Evolutionary conservation across 768 basidiomycete species (phyloP).

Genomic region (Trametopsis cervina): DNA sequence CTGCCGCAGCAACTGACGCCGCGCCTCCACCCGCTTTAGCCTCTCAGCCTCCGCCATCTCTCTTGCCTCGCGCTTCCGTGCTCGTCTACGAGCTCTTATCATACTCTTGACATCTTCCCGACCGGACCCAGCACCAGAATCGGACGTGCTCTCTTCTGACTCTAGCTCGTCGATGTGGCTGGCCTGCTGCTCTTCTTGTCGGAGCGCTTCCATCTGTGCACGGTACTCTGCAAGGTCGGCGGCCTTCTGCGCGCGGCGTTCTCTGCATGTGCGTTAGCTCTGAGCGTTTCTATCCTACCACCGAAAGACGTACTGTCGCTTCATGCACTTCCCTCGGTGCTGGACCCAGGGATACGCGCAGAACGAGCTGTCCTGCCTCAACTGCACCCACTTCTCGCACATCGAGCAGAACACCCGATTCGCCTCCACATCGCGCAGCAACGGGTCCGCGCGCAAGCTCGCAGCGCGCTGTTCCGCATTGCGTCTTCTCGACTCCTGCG

Average conservation of each 20-base stretch:
- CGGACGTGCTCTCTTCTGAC: slow-evolving; percentile 23
- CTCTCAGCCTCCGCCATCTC: slow-evolving; percentile 17
- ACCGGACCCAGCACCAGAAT: slow-evolving; percentile 17
- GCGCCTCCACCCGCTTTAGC: slow-evolving; percentile 13
- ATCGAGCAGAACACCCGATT: slow-evolving; percentile 59
- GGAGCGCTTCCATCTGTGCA: slow-evolving; percentile 23
- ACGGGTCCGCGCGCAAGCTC: slow-evolving; percentile 54
- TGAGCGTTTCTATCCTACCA: not conserved
- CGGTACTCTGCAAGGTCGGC: slow-evolving; percentile 45
- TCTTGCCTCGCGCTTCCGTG: slow-evolving; percentile 15
- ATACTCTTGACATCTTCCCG: slow-evolving; percentile 12
- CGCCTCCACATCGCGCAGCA: slow-evolving; percentile 66
- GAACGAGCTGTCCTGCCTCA: slow-evolving; percentile 70
- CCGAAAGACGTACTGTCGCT: slow-evolving; percentile 49
- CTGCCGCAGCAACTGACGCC: slow-evolving; percentile 3
- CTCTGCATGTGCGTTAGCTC: slow-evolving; percentile 28
- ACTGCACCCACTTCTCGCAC: slow-evolving; percentile 79
- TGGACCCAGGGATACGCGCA: slow-evolving; percentile 81
- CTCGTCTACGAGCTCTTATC: slow-evolving; percentile 4
- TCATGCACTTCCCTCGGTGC: slow-evolving; percentile 69
- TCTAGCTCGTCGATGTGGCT: slow-evolving; percentile 32
- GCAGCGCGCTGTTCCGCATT: slow-evolving; percentile 79
- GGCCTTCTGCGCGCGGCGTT: slow-evolving; percentile 49
- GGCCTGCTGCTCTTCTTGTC: slow-evolving; percentile 18
- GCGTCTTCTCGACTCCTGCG: slow-evolving; percentile 58